Evolutionary conservation across 2,329 filamentous ascomycete genomes (phyloP).

Genomic region (Colletotrichum sp.): DNA sequence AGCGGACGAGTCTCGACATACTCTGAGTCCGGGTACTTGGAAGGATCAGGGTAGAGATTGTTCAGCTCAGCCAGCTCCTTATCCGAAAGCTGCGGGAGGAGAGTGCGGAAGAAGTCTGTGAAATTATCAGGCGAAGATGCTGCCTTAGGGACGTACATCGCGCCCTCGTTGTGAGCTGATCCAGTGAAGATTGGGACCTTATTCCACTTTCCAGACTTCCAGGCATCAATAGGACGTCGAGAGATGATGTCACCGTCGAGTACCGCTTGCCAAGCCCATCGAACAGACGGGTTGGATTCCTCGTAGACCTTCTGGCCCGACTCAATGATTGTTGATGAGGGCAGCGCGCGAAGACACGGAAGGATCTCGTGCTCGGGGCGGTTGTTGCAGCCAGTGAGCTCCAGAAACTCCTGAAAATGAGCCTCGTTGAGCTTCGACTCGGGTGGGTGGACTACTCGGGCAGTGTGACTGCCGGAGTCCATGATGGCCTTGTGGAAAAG

Average conservation of each 20-base stretch:
- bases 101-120: constrained; percentile 27
- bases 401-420: constrained; percentile 32
- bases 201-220: constrained; percentile 34
- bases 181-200: constrained; percentile 34
- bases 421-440: constrained; percentile 27
- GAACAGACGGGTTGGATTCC: constrained; percentile 29
- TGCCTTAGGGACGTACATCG: constrained; percentile 27
- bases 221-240: constrained; percentile 30
- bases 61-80: constrained; percentile 30
- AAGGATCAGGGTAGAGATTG: constrained; percentile 37
- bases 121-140: constrained; percentile 23
- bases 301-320: constrained; percentile 31
- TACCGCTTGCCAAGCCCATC: constrained; percentile 36
- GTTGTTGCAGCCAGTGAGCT: constrained; percentile 28
- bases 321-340: constrained; percentile 26
- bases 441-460: constrained; percentile 30
- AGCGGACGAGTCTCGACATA: constrained; percentile 37
- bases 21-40: constrained; percentile 32
- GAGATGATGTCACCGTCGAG: constrained; percentile 32
- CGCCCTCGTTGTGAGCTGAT: constrained; percentile 31
- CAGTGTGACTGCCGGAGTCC: constrained; percentile 34
- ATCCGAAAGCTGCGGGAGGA: constrained; percentile 29
- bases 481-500: constrained; percentile 36
- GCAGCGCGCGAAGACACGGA: constrained; percentile 25
- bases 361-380: constrained; percentile 25